Base-by-base conservation (phyloP, 2,329 filamentous ascomycete genomes). In the Pseudogymnoascus sp. region DNA sequence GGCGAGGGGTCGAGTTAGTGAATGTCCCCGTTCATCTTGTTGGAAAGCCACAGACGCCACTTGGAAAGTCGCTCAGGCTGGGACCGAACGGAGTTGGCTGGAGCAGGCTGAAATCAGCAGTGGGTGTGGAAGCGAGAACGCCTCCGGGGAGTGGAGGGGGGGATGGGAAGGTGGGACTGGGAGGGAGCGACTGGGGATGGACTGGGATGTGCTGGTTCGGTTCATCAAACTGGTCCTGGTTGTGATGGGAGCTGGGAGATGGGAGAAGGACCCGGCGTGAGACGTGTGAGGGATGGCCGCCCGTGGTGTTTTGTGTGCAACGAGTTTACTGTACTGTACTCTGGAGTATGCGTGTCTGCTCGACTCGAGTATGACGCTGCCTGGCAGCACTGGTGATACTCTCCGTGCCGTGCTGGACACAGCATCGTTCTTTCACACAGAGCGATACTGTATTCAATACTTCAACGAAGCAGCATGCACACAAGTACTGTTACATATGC, bases 191-290 rank as follows among this genome's bases (percentile, higher is more conserved):
- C 43, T 50, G 25, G 43, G n/a, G 18, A 18, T 14, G 7, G 43
- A 32, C 43, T 32, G 43, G 43, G 43, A 30, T 50, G 25, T 50
- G 25, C 25, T 50, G 43, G 43, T 7, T 50, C 25, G 25, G 43
- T 50, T 50, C 43, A 50, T 50, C 43, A 50, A 50, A 50, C 43
- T 50, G 43, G 43, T 30, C 25, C 16, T 25, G 8, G 43, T 12
- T 30, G 22, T 14, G 73, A 71, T 28, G 70, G 70, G 16, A 67
- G n/a, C n/a, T n/a, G n/a, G n/a, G 9, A 12, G 25, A 12, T 16
- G 18, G 43, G 16, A 28, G 16, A 18, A 11, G 22, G 14, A 35
- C 2, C 22, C 22, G 22, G 22, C 22, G 39, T 20, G 41, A 30
- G 6, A 11, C n/a, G 22, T 41, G 37, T 9, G 37, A 18, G 37